phyloP scores from a whole-genome alignment of 768 basidiomycete genomes.

The Hericium erinaceus region DNA sequence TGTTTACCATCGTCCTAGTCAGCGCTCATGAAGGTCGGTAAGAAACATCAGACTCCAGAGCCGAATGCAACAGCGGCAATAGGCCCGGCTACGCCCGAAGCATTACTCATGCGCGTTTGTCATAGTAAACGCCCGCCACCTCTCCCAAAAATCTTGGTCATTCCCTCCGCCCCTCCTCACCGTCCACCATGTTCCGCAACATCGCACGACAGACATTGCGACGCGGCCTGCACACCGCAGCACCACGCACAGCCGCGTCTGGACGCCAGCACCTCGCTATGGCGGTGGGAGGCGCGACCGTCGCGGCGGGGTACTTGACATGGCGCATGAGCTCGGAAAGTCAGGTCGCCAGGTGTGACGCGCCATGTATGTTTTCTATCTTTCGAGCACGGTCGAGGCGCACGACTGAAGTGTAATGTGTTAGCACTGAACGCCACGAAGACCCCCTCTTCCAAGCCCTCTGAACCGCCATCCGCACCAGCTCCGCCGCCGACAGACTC shows the following conservation, averaged over 20 bases:
- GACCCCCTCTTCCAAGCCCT: background rate
- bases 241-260: background rate
- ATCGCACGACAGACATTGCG: conserved; percentile 5
- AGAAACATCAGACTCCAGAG: no score
- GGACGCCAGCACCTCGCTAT: conserved; percentile 14
- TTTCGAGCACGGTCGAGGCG: conserved; percentile 2
- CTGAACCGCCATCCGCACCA: background rate
- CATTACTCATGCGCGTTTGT: no score
- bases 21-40: no score
- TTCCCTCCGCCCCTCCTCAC: background rate
- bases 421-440: conserved; percentile 5
- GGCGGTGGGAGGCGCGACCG: conserved; percentile 22
- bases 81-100: no score
- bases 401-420: background rate
- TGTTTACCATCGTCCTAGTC: no score
- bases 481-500: background rate
- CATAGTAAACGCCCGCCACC: background rate
- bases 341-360: conserved; percentile 18
- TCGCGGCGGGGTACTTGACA: conserved; percentile 22
- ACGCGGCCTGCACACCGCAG: conserved; percentile 9
- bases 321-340: conserved; percentile 20
- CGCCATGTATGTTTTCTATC: conserved; percentile 1
- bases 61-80: no score
- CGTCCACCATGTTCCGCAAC: conserved; percentile 8
- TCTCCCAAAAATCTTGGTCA: background rate